phyloP scores from a whole-genome alignment of 1,284 basidiomycete genomes.

The Trichosporon coremiiforme region DNA sequence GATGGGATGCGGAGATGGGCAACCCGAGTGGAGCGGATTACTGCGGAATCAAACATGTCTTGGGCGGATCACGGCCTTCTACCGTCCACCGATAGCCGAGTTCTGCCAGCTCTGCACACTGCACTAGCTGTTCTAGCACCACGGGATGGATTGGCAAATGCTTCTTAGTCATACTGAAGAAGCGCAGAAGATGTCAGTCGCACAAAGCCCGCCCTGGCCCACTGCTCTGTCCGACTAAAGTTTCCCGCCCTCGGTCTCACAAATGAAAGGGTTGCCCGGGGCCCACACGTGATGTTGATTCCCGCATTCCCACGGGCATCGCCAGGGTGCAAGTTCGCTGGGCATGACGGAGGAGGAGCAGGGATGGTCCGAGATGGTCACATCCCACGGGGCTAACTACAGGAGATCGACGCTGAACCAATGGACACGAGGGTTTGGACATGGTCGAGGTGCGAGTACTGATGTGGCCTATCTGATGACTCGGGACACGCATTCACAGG shows the following conservation, averaged over 20 bases:
- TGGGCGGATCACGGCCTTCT: conserved; percentile 5
- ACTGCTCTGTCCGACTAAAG: neutral
- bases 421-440: neutral
- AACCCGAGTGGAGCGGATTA: neutral
- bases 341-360: neutral
- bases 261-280: neutral
- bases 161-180: neutral
- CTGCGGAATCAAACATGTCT: conserved; percentile 9
- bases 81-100: neutral
- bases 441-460: neutral
- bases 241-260: neutral
- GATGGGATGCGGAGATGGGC: conserved; percentile 3
- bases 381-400: neutral
- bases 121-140: neutral
- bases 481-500: too few species aligned
- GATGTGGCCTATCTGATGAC: too few species aligned
- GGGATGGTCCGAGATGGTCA: neutral
- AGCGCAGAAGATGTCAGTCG: neutral
- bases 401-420: neutral
- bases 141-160: neutral
- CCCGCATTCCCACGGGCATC: conserved; percentile 4
- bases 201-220: neutral
- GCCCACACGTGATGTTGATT: neutral
- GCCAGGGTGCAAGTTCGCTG: neutral
- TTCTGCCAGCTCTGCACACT: neutral